Evolutionary conservation across 768 basidiomycete genomes (phyloP).

Genomic region (Aureoboletus auriporus): DNA sequence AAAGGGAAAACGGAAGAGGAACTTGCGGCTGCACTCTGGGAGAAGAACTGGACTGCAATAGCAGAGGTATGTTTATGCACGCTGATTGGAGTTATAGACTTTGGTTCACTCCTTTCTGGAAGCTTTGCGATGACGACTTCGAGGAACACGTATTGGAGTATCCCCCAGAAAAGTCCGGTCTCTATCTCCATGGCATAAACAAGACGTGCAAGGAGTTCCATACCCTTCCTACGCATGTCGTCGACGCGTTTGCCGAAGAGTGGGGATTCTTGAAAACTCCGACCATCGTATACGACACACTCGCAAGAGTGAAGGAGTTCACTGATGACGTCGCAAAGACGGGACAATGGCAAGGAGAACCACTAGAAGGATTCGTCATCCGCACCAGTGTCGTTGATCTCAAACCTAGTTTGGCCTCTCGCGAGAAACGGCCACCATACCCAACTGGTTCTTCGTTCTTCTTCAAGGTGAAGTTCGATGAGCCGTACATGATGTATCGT

Average conservation of each 20-base stretch:
- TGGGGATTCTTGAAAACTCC: constrained; percentile 90
- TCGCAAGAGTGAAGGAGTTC: constrained; percentile 69
- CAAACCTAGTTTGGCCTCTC: constrained; percentile 29
- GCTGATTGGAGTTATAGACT: not conserved
- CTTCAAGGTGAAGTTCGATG: constrained; percentile 99
- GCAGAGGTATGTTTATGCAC: constrained; percentile 65
- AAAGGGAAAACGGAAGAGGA: constrained; percentile 68
- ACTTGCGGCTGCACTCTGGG: constrained; percentile 72
- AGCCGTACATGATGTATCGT: constrained; percentile 98
- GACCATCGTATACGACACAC: constrained; percentile 47
- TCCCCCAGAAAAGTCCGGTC: constrained; percentile 75
- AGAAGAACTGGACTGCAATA: constrained; percentile 82
- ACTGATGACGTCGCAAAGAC: constrained; percentile 60
- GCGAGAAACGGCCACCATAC: constrained; percentile 56
- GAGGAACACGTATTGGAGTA: constrained; percentile 95
- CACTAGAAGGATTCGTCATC: constrained; percentile 93
- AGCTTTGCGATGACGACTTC: constrained; percentile 97
- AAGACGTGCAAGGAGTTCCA: constrained; percentile 58
- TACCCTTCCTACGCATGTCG: constrained; percentile 61
- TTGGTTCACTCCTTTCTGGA: not conserved
- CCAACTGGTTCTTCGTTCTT: constrained; percentile 82
- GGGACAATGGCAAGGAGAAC: constrained; percentile 79
- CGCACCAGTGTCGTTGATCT: constrained; percentile 60
- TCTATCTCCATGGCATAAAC: constrained; percentile 93
- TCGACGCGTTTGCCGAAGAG: constrained; percentile 78